These are phyloP conservation scores for Cladophialophora bantiana DNA, from an alignment of 2,329 filamentous ascomycete genomes.

Conservation along the genomic window DNA sequence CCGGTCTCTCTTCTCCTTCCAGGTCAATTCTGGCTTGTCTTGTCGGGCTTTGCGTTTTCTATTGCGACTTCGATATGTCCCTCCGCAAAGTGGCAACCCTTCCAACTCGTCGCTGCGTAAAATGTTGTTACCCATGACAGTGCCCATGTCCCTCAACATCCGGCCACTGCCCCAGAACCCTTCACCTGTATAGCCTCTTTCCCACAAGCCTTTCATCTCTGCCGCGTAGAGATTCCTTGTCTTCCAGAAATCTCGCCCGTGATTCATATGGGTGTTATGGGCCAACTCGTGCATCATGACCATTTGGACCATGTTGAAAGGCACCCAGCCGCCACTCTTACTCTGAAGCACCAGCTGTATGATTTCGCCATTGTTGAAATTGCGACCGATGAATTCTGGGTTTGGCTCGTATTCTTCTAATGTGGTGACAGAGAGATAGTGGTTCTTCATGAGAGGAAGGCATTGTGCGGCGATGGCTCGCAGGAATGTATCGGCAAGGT, in stretches of 20 bases:
- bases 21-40: conserved; percentile 59
- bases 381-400: conserved; percentile 81
- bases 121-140: conserved; percentile 60
- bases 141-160: conserved; percentile 64
- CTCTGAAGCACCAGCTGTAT: conserved; percentile 80
- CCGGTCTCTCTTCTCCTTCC: conserved; percentile 75
- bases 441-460: conserved; percentile 72
- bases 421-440: conserved; percentile 70
- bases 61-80: conserved; percentile 70
- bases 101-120: conserved; percentile 63
- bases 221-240: conserved; percentile 76
- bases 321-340: conserved; percentile 72
- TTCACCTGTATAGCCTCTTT: conserved; percentile 75
- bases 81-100: conserved; percentile 79
- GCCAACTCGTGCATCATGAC: conserved; percentile 94
- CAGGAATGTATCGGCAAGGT: conserved; percentile 72
- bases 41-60: conserved; percentile 63
- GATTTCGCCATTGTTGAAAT: conserved; percentile 89
- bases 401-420: conserved; percentile 86
- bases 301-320: conserved; percentile 86
- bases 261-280: conserved; percentile 92
- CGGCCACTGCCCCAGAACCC: conserved; percentile 81
- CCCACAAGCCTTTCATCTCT: conserved; percentile 75
- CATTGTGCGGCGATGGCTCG: conserved; percentile 83
- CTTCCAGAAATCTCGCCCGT: conserved; percentile 80